Base-by-base conservation (phyloP, 1,284 basidiomycete genomes). In the Tilletia caries region DNA sequence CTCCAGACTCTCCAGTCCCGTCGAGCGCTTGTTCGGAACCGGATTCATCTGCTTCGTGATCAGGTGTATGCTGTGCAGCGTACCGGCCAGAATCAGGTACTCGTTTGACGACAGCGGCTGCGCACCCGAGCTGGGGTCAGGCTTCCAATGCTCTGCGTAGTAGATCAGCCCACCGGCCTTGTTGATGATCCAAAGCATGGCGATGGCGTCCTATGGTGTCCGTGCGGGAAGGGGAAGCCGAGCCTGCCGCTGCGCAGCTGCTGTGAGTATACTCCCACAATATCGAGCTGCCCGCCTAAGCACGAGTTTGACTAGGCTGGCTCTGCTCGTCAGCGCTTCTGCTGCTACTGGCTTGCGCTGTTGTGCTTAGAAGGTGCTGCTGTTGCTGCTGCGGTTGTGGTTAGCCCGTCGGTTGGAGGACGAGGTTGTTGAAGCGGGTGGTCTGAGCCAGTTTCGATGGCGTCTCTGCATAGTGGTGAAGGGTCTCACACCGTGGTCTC, bases 131-230 rank as follows among this genome's bases (percentile, higher is more conserved):
- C 70, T 58, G 44, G 37, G 23, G 43, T 67, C 20, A 23, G 66
- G 43, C 43, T 43, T 44, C 58, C 77, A 78, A 82, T 95, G 95
- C 79, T 90, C 92, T 71, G 92, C 88, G 79, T 95, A 92, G 85
- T 95, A 98, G 70, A 98, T 91, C 50, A 98, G 88, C 20, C 95
- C 96, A 32, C 95, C 95, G 20, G 96, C 96, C 86, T 98, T 98
- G 86, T 98, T 98, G 83, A 98, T 97, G 72, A 98, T 91, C 94
- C 92, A 93, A 67, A 95, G 88, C 75, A 79, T 80, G 5, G 80
- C 76, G 78, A 81, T 81, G 25, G 52, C 52, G 52, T 23, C 15
- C 10, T 41, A 15, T 41, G 37, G 37, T 41, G 37, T 41, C 37
- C 37, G 37, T 41, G 37, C 37, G 37, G 37, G 1, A 15, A 41